These are phyloP conservation scores for Punica granatum DNA, from an alignment of 345 rosid genomes.

Conservation along the genomic window DNA sequence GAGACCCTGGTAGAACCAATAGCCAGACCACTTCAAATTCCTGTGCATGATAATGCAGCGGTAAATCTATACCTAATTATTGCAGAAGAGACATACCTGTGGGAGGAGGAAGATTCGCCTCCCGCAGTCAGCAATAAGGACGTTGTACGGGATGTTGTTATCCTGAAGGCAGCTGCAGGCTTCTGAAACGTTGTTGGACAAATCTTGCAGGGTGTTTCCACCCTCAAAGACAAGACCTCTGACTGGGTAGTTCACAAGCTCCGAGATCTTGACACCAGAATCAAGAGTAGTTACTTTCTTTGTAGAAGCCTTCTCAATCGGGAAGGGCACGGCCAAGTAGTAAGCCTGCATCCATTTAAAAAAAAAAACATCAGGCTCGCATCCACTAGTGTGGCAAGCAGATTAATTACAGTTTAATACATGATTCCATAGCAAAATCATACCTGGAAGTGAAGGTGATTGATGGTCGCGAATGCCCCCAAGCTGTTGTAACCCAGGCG, in stretches of 20 bases:
- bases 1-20: too few species aligned
- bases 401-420: not conserved
- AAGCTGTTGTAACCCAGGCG: constrained; percentile 94
- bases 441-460: constrained; percentile 99
- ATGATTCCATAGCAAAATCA: not conserved
- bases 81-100: constrained; percentile 45
- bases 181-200: constrained; percentile 51
- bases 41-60: not conserved
- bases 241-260: constrained; percentile 70
- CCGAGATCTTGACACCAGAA: constrained; percentile 52
- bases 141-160: constrained; percentile 81
- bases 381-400: not conserved
- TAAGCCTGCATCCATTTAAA: constrained; percentile 53
- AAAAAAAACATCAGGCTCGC: not conserved
- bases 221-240: constrained; percentile 81
- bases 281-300: constrained; percentile 37
- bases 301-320: constrained; percentile 78
- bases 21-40: too few species aligned
- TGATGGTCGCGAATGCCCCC: constrained; percentile 97
- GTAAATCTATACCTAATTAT: not conserved
- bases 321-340: constrained; percentile 66
- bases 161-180: constrained; percentile 85
- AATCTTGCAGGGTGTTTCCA: constrained; percentile 49
- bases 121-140: constrained; percentile 79
- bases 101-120: constrained; percentile 70